phyloP scores from a whole-genome alignment of 176 grass and related monocot species.

The Oryza meyeriana region DNA sequence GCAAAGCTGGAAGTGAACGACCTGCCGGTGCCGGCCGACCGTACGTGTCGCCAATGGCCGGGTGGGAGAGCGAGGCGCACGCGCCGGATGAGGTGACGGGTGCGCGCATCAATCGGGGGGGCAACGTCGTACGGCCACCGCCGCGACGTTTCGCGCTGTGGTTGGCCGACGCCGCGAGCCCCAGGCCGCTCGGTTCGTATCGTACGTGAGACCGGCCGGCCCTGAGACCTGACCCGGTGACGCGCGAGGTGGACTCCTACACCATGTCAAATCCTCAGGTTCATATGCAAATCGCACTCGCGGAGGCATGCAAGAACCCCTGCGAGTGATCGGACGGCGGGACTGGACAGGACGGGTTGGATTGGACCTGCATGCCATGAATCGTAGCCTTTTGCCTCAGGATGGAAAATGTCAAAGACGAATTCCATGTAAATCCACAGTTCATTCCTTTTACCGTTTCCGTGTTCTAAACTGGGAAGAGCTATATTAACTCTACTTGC shows the following conservation, averaged over 20 bases:
- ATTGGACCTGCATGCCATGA: slow-evolving; percentile 30
- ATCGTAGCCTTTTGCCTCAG: background rate
- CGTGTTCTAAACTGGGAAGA: no score
- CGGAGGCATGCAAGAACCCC: background rate
- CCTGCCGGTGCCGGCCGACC: background rate
- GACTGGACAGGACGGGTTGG: slow-evolving; percentile 10
- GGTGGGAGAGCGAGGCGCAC: background rate
- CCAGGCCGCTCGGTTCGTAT: no score
- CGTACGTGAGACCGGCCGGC: no score
- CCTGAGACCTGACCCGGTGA: background rate
- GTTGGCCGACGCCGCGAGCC: slow-evolving; percentile 15
- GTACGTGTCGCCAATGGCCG: slow-evolving; percentile 16
- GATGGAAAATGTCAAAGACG: no score
- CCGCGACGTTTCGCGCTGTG: slow-evolving; percentile 38
- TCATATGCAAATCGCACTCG: background rate
- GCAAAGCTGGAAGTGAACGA: background rate
- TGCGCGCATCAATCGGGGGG: no score
- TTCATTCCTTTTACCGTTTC: no score
- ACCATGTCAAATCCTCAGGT: background rate
- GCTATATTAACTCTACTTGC: no score
- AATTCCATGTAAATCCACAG: no score
- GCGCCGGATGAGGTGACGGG: no score
- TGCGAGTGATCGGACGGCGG: background rate
- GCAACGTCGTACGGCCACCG: no score
- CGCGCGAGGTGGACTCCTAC: background rate